Evolutionary conservation across 1,284 basidiomycete genomes (phyloP), one percentile per base, ranked within the genome.

Genomic region (Rhodotorula mucilaginosa): DNA sequence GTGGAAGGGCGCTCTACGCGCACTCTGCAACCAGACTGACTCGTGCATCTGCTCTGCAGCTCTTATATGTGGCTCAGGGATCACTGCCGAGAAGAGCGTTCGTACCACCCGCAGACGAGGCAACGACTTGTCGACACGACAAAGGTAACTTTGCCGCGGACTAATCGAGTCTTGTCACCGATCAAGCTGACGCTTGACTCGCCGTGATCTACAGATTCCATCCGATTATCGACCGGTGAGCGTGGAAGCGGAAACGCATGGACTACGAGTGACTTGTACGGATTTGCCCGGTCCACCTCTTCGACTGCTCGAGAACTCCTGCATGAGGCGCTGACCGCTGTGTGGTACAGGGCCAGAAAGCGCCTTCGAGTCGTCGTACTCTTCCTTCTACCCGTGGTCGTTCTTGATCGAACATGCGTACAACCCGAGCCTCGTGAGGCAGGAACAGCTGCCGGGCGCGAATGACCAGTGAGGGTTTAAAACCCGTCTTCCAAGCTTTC

Each of bases 51-150:
- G 3, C 23, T 26, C 26, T 5, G 12, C 72, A 90, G 89, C 79
- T 88, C 90, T 80, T 84, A 89, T 78, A 83, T 89, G 58, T 91
- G 88, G 87, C 81, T 92, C 34, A 83, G 88, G 18, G 91, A 92
- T 79, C 95, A 98, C 79, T 99, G 96, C 79, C 86, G 94, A 48
- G 97, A 94, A 81, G 81, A 89, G 0, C 82, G 87, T 62, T 97
- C 94, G 81, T 96, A 91, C 79, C 96, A 98, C 81, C 84, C 89
- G 0, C 81, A 88, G 70, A 98, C 96, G 15, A 96, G 93, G 80
- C 96, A 98, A 81, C 86, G 96, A 16, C 82, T 97, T 18, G 84
- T 94, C 62, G 89, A 93, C 78, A 93, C 95, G 0, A 92, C 90
- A 72, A 87, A 90, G 71, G 93, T 90, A 74, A 51, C 85, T 78